These are phyloP conservation scores for Lyophyllum semitale DNA, from an alignment of 768 basidiomycete species.

Conservation along the genomic window DNA sequence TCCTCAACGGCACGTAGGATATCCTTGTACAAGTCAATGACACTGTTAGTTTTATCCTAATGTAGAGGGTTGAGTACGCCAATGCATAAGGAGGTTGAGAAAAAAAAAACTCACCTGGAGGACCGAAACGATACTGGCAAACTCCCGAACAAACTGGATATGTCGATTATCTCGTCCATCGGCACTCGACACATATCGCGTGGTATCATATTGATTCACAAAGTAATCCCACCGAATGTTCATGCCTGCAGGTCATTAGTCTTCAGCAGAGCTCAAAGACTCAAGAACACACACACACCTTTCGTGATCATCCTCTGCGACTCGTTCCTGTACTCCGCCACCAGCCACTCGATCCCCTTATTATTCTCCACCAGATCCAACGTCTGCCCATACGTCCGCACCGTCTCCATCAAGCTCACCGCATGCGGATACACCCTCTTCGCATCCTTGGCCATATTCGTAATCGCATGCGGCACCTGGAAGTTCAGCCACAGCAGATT, in stretches of 20 bases:
- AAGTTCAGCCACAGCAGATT: conserved; percentile 96
- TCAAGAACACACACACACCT: conserved; percentile 50
- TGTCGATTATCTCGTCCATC: conserved; percentile 86
- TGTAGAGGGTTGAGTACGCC: conserved; percentile 2
- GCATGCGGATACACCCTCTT: conserved; percentile 98
- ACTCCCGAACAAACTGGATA: conserved; percentile 92
- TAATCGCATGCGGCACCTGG: conserved; percentile 91
- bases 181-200: conserved; percentile 69
- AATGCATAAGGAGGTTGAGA: neutral
- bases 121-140: conserved; percentile 89
- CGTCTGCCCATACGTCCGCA: conserved; percentile 96
- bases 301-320: conserved; percentile 90
- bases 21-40: conserved; percentile 89
- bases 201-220: conserved; percentile 89
- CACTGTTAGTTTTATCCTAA: conserved; percentile 91
- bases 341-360: conserved; percentile 90
- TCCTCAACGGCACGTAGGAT: conserved; percentile 86
- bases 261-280: neutral
- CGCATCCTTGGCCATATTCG: conserved; percentile 98
- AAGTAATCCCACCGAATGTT: conserved; percentile 96
- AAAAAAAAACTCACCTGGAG: conserved; percentile 60
- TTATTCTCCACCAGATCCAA: conserved; percentile 89
- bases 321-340: conserved; percentile 93
- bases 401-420: conserved; percentile 97
- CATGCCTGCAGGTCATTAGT: conserved; percentile 65